Base-by-base conservation (phyloP, 257 asterid species). In the Nyctanthes arbortristis region DNA sequence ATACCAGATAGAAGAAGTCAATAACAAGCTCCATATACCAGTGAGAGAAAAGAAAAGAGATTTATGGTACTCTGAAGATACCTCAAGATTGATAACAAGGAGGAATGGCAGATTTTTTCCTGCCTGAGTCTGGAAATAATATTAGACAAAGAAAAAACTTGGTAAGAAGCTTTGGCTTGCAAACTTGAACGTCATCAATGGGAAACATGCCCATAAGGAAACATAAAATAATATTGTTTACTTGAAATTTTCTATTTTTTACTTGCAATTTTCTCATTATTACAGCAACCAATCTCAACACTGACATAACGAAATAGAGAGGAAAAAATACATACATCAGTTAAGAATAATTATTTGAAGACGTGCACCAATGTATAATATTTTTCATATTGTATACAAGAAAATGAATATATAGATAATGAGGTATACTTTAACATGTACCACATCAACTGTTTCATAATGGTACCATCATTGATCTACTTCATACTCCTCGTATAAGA, bases 11-110 rank as follows among this genome's bases (percentile, higher is more conserved):
- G 37, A 75, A 61, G 27, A 7, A n/a, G n/a, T 3, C 39, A 31
- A 7, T 29, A 16, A 52, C 14, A 39, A 9, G 20, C 11, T 60
- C 65, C 35, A 31, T 47, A 43, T 18, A 28, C 10, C 12, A 66
- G 32, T 32, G 33, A 43, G 34, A 69, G 30, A 65, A 34, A 28
- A 43, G 45, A 24, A 34, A 47, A 49, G 39, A 40, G 47, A 65
- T 45, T 40, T 52, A 27, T 14, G 27, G 32, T 65, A 49, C 32
- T 52, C 49, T 22, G 14, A 47, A 69, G 66, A 63, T 71, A 91
- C 99, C 98, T 84, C 86, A 74, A 94, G 99, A 78, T 94, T 94
- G 73, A 94, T 75, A 75, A 91, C 70, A 12, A 94, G 82, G 78
- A 92, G 60, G 75, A 94, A 89, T 13, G 99, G 99, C 75, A 83